Conservation (phyloP, 306 rosid species). For the Astragalus glycyphyllos region DNA sequence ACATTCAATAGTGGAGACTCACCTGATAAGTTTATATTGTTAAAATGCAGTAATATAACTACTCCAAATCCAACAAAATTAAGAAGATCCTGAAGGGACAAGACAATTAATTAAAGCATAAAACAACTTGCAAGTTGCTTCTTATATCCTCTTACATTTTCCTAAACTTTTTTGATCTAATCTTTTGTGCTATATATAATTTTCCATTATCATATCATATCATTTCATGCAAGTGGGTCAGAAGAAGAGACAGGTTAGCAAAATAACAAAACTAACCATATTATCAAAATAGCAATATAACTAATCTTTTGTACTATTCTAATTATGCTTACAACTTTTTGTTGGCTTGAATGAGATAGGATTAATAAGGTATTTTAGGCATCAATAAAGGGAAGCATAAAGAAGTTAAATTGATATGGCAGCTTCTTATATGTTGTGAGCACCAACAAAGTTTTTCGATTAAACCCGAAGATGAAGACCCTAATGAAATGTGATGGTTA, state of each 20-base stretch:
- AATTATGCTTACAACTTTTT: conserved; percentile 47
- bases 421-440: conserved; percentile 50
- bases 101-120: conserved; percentile 28
- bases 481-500: conserved; percentile 45
- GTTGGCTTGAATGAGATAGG: conserved; percentile 37
- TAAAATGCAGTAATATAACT: conserved; percentile 30
- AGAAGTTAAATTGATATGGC: conserved; percentile 42
- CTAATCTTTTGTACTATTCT: background rate
- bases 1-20: conserved; percentile 63
- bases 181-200: conserved; percentile 43
- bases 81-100: conserved; percentile 3
- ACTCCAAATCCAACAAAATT: conserved; percentile 7
- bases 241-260: conserved; percentile 38
- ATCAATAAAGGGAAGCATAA: conserved; percentile 25
- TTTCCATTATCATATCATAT: conserved; percentile 29
- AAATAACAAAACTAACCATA: conserved; percentile 25
- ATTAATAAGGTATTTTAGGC: conserved; percentile 48
- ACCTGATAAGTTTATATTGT: conserved; percentile 42
- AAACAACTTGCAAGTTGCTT: conserved; percentile 53
- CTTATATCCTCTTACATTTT: conserved; percentile 58
- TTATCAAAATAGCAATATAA: conserved; percentile 22
- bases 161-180: conserved; percentile 53
- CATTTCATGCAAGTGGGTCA: conserved; percentile 55
- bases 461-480: conserved; percentile 45
- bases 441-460: conserved; percentile 29